Percentiles rank a stretch among this genome's conserved stretches.
Evolutionary conservation across 1,284 basidiomycete genomes (phyloP).

Genomic region (Xanthoconium separans): DNA sequence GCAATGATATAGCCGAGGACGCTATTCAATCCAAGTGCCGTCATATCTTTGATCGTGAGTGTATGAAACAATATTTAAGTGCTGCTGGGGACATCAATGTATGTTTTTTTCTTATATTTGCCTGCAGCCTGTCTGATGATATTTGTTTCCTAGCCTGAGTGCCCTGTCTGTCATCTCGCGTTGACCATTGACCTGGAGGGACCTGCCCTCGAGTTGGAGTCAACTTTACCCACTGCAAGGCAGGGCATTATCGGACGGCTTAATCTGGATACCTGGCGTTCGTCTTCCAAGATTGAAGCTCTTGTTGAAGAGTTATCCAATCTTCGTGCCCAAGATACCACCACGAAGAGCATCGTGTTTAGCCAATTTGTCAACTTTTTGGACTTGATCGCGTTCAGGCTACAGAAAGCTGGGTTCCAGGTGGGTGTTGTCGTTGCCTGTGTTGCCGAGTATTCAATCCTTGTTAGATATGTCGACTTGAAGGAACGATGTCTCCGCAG

Average conservation of each 20-base stretch:
- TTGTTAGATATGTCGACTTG: constrained; percentile 86
- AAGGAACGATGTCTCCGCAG: constrained; percentile 97
- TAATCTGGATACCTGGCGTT: constrained; percentile 88
- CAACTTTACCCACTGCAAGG: constrained; percentile 56
- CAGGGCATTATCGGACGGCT: constrained; percentile 95
- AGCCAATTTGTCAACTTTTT: constrained; percentile 91
- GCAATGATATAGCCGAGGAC: constrained; percentile 96
- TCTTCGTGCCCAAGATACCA: constrained; percentile 81
- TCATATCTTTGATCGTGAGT: constrained; percentile 93
- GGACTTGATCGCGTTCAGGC: constrained; percentile 88
- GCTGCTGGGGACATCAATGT: constrained; percentile 72
- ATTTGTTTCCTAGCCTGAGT: constrained; percentile 61
- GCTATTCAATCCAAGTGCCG: constrained; percentile 91
- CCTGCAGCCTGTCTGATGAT: constrained; percentile 1
- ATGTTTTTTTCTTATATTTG: constrained; percentile 24
- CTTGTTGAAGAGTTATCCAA: constrained; percentile 92
- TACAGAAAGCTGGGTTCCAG: constrained; percentile 89
- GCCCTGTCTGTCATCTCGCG: constrained; percentile 93
- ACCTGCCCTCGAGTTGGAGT: constrained; percentile 84
- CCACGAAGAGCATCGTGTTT: constrained; percentile 97
- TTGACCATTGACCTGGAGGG: constrained; percentile 96
- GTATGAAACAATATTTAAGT: constrained; percentile 91
- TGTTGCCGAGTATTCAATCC: not conserved
- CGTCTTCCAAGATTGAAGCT: constrained; percentile 96
- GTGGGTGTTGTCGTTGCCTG: constrained; percentile 40